These are phyloP conservation scores for Geotrichum cucujoidarum DNA, from an alignment of 1,139 yeast species.

Conservation along the genomic window DNA sequence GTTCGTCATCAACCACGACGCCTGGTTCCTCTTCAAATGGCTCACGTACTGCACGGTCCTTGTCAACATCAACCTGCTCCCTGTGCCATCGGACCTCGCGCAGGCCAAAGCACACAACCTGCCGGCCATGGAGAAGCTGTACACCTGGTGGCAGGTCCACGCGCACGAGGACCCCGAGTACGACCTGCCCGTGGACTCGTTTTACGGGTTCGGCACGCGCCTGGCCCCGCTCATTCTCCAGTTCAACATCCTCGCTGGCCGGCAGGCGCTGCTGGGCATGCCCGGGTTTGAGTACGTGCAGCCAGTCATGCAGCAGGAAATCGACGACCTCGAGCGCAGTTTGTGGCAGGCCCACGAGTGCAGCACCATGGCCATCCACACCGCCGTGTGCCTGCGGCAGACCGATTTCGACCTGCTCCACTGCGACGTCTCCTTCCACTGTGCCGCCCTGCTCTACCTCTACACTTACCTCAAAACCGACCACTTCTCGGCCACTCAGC, in stretches of 20 bases:
- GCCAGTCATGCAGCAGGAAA: conserved; percentile 11
- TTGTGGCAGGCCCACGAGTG: conserved; percentile 14
- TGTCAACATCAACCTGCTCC: conserved; percentile 15
- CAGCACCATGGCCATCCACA: conserved; percentile 9
- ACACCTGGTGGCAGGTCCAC: conserved; percentile 19
- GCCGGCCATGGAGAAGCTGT: conserved; percentile 13
- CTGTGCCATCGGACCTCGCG: conserved; percentile 10
- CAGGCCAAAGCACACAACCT: conserved; percentile 17
- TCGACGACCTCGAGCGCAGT: conserved; percentile 10
- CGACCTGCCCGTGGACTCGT: conserved; percentile 18
- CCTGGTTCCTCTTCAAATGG: conserved; percentile 22
- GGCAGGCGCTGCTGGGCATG: conserved; percentile 2
- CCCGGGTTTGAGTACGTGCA: conserved; percentile 1
- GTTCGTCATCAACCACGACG: conserved; percentile 10
- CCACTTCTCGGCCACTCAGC: conserved; percentile 6
- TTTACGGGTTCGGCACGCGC: conserved; percentile 19
- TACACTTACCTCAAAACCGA: conserved; percentile 17
- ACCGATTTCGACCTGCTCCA: conserved; percentile 18
- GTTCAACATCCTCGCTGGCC: conserved; percentile 13
- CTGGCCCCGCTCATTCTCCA: conserved; percentile 18
- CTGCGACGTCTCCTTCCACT: conserved; percentile 19
- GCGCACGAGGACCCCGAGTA: conserved; percentile 19
- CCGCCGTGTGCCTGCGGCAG: conserved; percentile 4
- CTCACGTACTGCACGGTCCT: conserved; percentile 18
- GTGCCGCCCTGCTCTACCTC: conserved; percentile 18